Evolutionary conservation across 306 rosid genomes (phyloP).

Genomic region (Sophora flavescens): DNA sequence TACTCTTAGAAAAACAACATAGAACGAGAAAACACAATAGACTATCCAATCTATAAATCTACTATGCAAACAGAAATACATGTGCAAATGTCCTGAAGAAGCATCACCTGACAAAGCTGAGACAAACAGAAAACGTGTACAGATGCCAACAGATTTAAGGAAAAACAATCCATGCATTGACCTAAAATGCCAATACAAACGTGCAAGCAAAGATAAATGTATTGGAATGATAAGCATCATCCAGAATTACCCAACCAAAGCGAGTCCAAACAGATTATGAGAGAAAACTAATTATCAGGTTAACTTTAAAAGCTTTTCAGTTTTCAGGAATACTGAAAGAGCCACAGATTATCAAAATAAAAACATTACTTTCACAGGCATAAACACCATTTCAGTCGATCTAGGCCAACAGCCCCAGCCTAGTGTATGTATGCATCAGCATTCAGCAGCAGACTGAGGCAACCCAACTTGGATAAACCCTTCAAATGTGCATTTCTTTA

Average conservation of each 20-base stretch:
- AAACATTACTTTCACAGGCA: neutral
- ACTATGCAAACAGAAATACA: neutral
- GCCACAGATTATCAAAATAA: neutral
- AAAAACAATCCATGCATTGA: constrained; percentile 21
- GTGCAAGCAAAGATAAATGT: neutral
- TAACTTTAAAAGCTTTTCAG: constrained; percentile 14
- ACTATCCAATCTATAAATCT: constrained; percentile 3
- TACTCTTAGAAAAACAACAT: neutral
- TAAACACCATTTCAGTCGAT: neutral
- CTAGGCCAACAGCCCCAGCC: neutral
- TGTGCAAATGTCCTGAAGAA: neutral
- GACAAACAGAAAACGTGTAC: neutral
- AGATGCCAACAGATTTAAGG: constrained; percentile 6
- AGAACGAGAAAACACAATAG: constrained; percentile 1
- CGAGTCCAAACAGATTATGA: neutral
- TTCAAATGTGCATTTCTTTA: neutral
- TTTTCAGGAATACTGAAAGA: neutral
- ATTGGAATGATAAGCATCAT: neutral
- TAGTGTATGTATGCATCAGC: neutral
- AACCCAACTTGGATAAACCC: constrained; percentile 14
- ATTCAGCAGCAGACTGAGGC: neutral
- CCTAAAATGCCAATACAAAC: constrained; percentile 8
- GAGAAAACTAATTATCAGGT: neutral
- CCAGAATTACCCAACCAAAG: constrained; percentile 16
- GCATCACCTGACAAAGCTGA: constrained; percentile 2